Evolutionary conservation across 768 basidiomycete species (phyloP).

Genomic region (Boletus rubescentipes): DNA sequence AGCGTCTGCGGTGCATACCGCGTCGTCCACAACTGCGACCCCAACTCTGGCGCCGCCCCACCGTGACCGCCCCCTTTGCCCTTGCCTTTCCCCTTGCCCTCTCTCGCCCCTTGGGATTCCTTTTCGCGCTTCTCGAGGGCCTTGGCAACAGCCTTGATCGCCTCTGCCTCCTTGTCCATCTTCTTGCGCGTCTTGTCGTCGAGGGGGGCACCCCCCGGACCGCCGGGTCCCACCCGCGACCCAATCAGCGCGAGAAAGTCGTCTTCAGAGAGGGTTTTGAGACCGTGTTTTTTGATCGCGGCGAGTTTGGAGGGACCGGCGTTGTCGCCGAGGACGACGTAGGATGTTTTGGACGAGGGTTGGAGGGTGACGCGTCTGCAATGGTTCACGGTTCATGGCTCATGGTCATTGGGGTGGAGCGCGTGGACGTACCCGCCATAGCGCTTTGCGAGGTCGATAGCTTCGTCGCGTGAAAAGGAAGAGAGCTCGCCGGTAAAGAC

Average conservation of each 20-base stretch:
- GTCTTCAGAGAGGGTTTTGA: conserved; percentile 82
- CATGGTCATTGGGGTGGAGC: neutral
- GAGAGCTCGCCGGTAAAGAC: conserved; percentile 95
- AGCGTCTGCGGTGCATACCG: conserved; percentile 87
- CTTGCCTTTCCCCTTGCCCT: conserved; percentile 23
- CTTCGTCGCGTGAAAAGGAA: conserved; percentile 86
- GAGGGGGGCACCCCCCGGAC: conserved; percentile 37
- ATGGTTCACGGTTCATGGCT: neutral
- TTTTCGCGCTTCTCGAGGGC: conserved; percentile 64
- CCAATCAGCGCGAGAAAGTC: conserved; percentile 82
- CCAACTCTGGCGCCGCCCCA: conserved; percentile 42
- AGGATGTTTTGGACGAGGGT: conserved; percentile 88
- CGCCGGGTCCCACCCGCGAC: conserved; percentile 54
- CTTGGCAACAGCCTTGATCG: conserved; percentile 68
- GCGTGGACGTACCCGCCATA: conserved; percentile 72
- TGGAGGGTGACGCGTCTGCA: conserved; percentile 79
- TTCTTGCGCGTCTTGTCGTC: conserved; percentile 85
- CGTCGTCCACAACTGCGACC: conserved; percentile 88
- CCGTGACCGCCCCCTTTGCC: neutral
- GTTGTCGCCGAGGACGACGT: conserved; percentile 82
- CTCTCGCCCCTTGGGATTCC: conserved; percentile 50
- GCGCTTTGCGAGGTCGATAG: conserved; percentile 84
- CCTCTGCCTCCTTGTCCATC: conserved; percentile 74
- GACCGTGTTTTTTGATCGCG: conserved; percentile 76
- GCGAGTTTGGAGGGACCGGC: conserved; percentile 89